Evolutionary conservation across 2,329 filamentous ascomycete genomes (phyloP).

Genomic region (Cephalotrichum gorgonifer): DNA sequence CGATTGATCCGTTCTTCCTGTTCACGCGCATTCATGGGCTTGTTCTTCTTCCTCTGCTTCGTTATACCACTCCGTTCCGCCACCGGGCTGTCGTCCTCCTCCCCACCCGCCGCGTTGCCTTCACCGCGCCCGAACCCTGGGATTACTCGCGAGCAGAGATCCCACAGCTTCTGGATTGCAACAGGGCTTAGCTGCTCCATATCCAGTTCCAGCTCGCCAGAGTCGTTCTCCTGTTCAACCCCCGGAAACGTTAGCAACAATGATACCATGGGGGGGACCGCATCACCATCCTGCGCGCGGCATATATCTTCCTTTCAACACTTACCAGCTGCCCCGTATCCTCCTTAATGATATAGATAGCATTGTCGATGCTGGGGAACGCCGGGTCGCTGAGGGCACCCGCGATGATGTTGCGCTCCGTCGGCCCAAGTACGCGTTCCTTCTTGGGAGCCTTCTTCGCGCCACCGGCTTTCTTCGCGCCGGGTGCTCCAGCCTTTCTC

Average conservation of each 20-base stretch:
- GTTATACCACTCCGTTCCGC: slow-evolving; percentile 19
- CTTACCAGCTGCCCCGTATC: slow-evolving; percentile 69
- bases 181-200: slow-evolving; percentile 47
- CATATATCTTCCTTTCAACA: too few relatives aligned
- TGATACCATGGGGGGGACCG: background rate
- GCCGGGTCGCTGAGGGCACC: slow-evolving; percentile 74
- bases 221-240: slow-evolving; percentile 40
- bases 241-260: background rate
- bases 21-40: slow-evolving; percentile 63
- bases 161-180: slow-evolving; percentile 42
- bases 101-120: slow-evolving; percentile 11
- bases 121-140: slow-evolving; percentile 27
- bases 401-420: slow-evolving; percentile 85
- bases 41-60: slow-evolving; percentile 58
- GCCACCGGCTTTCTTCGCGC: slow-evolving; percentile 20
- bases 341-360: slow-evolving; percentile 81
- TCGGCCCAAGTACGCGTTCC: slow-evolving; percentile 13
- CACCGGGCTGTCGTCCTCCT: slow-evolving; percentile 15
- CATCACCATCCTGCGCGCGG: background rate
- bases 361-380: slow-evolving; percentile 64
- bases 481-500: slow-evolving; percentile 30
- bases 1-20: slow-evolving; percentile 56
- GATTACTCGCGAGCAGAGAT: slow-evolving; percentile 31
- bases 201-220: slow-evolving; percentile 49
- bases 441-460: slow-evolving; percentile 31